phyloP scores from a whole-genome alignment of 2,329 filamentous ascomycete genomes.

The Nannizziopsis barbatae region DNA sequence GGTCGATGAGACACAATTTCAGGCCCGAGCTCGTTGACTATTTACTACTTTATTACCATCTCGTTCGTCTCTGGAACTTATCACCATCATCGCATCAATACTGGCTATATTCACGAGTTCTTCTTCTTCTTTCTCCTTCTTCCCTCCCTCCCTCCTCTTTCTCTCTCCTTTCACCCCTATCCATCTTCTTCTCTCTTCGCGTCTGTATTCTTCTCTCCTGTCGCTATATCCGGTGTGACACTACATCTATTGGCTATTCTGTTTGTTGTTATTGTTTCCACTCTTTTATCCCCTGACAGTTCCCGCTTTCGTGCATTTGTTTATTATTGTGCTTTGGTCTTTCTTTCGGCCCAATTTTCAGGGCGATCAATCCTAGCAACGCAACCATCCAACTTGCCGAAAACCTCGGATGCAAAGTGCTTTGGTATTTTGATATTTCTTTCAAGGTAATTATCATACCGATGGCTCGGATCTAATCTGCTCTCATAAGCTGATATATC shows the following conservation, averaged over 20 bases:
- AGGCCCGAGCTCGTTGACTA: background rate
- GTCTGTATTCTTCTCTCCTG: background rate
- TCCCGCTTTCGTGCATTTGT: conserved; percentile 2
- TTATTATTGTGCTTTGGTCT: background rate
- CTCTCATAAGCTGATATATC: conserved; percentile 1
- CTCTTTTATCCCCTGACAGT: conserved; percentile 2
- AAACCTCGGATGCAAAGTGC: background rate
- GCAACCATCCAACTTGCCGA: background rate
- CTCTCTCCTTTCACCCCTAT: conserved; percentile 14
- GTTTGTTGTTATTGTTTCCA: conserved; percentile 1
- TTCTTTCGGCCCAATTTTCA: conserved; percentile 6
- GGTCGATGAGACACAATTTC: background rate
- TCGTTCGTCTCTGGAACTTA: background rate
- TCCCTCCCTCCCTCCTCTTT: conserved; percentile 11
- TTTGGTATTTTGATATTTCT: background rate
- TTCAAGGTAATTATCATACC: background rate
- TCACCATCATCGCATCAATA: conserved; percentile 5
- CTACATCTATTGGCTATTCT: conserved; percentile 9
- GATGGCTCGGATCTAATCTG: background rate
- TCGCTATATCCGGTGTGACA: background rate
- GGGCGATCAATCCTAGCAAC: background rate
- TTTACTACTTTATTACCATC: background rate
- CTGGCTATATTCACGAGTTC: conserved; percentile 9
- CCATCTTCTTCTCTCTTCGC: conserved; percentile 11
- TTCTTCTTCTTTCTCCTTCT: background rate